phyloP scores from a whole-genome alignment of 148 eudicot genomes.

The Heliosperma pusillum region DNA sequence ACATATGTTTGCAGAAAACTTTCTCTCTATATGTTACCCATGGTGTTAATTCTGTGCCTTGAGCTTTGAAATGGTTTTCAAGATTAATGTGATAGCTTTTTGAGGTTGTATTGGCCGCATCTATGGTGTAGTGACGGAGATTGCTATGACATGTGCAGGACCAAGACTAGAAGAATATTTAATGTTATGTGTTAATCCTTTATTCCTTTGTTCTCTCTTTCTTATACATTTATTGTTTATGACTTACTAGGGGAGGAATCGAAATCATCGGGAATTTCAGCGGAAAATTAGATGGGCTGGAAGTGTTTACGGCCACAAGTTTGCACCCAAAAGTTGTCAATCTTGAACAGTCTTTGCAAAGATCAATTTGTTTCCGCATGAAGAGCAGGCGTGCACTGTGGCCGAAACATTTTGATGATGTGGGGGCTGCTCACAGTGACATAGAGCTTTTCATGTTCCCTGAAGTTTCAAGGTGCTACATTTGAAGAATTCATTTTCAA shows the following conservation, averaged over 20 bases:
- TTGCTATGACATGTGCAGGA: background rate
- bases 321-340: constrained; percentile 44
- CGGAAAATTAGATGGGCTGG: constrained; percentile 35
- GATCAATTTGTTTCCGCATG: constrained; percentile 33
- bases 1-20: too few species aligned
- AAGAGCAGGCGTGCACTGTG: constrained; percentile 41
- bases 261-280: constrained; percentile 21
- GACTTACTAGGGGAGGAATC: constrained; percentile 44
- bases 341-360: constrained; percentile 34
- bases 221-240: background rate
- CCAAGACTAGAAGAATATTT: background rate
- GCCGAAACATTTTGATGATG: constrained; percentile 56
- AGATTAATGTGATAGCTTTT: background rate
- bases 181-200: background rate
- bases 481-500: background rate
- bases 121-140: background rate
- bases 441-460: constrained; percentile 64
- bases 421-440: constrained; percentile 34
- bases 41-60: background rate
- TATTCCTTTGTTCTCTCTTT: background rate
- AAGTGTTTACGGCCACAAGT: constrained; percentile 49
- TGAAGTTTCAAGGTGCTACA: constrained; percentile 29
- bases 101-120: background rate
- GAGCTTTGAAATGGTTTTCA: background rate
- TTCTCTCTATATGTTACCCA: background rate